Percentiles rank a stretch among this genome's conserved stretches.
Conservation (phyloP, 768 basidiomycete genomes). For the Boletus subcaerulescens region DNA sequence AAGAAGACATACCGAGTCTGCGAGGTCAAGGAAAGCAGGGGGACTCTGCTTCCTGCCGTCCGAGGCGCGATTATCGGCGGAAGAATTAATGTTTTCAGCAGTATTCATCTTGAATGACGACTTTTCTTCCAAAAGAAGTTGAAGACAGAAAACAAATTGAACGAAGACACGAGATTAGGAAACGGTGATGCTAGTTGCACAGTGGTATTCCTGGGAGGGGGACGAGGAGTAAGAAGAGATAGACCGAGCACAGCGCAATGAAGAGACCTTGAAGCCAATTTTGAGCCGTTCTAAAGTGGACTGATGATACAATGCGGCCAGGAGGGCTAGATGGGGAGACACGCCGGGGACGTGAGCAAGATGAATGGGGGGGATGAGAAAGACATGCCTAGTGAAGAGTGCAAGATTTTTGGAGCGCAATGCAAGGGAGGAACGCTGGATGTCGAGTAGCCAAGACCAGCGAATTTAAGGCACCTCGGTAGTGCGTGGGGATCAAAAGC, state of each 20-base stretch:
- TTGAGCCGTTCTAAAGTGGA: slow-evolving; percentile 73
- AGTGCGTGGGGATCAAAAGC: slow-evolving; percentile 40
- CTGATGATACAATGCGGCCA: slow-evolving; percentile 79
- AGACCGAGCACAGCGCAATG: slow-evolving; percentile 15
- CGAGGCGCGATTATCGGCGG: slow-evolving; percentile 67
- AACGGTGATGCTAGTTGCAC: slow-evolving; percentile 62
- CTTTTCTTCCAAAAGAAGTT: slow-evolving; percentile 50
- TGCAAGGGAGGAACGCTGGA: slow-evolving; percentile 31
- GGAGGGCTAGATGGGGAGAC: slow-evolving; percentile 36
- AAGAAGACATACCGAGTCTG: slow-evolving; percentile 72
- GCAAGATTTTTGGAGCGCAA: slow-evolving; percentile 30
- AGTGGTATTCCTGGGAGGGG: slow-evolving; percentile 51
- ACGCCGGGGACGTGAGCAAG: slow-evolving; percentile 22
- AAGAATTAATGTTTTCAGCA: slow-evolving; percentile 66
- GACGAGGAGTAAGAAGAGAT: slow-evolving; percentile 22
- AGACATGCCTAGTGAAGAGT: slow-evolving; percentile 45
- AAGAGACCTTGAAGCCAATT: slow-evolving; percentile 65
- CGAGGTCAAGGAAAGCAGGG: slow-evolving; percentile 90
- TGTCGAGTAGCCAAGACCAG: slow-evolving; percentile 30
- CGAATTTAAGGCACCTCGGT: slow-evolving; percentile 42
- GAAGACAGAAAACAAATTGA: slow-evolving; percentile 53
- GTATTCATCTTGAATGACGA: slow-evolving; percentile 61
- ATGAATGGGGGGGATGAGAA: slow-evolving; percentile 12
- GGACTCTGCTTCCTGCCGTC: slow-evolving; percentile 83
- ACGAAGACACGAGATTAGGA: slow-evolving; percentile 49